Conservation (phyloP, 2,329 filamentous ascomycete species). For the Metarhizium robertsii region DNA sequence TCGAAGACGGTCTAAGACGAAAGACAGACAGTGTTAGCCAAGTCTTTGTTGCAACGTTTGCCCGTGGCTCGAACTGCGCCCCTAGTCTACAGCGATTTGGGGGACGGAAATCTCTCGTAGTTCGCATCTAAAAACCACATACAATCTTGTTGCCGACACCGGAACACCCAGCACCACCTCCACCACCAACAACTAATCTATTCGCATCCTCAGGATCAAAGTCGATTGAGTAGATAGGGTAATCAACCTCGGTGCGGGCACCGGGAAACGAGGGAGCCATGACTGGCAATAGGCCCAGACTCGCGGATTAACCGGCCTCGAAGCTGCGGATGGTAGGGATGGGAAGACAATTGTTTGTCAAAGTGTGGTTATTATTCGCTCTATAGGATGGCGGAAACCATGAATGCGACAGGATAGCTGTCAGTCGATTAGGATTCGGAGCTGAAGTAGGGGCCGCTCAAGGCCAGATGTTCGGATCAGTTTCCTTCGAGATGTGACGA, state of each 20-base stretch:
- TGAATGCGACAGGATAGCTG: neutral
- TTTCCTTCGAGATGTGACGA: neutral
- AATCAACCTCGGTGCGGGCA: slow-evolving; percentile 61
- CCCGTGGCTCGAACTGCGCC: neutral
- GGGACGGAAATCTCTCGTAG: neutral
- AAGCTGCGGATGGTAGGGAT: neutral
- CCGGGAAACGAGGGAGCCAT: slow-evolving; percentile 34
- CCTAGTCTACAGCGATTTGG: neutral
- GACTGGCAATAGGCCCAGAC: neutral
- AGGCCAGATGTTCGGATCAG: neutral
- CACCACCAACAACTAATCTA: slow-evolving; percentile 74
- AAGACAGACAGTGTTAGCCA: slow-evolving; percentile 4
- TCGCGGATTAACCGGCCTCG: neutral
- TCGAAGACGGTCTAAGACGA: slow-evolving; percentile 56
- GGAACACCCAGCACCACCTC: slow-evolving; percentile 71
- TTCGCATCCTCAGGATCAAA: slow-evolving; percentile 75
- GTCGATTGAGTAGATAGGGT: slow-evolving; percentile 79
- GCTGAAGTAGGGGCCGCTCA: neutral
- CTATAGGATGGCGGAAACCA: neutral
- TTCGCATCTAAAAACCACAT: slow-evolving; percentile 21
- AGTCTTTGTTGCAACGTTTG: neutral
- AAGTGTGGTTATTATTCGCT: neutral
- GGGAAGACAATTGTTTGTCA: neutral
- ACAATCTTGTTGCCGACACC: slow-evolving; percentile 85
- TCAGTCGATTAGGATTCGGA: neutral